phyloP scores from a whole-genome alignment of 805 yeast genomes.

The Komagataella ulmi region DNA sequence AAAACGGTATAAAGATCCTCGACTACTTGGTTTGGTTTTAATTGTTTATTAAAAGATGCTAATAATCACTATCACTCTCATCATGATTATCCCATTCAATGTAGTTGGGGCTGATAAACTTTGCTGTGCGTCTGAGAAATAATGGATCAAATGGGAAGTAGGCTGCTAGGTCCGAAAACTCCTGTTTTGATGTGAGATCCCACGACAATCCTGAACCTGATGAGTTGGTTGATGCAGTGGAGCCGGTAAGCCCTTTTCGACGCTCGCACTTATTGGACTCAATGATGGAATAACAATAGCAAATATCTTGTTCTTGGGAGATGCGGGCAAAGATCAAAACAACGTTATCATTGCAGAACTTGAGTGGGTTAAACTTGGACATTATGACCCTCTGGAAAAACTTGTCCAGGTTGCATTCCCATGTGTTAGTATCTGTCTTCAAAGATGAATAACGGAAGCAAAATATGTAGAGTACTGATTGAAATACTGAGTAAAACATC shows the following conservation, averaged over 20 bases:
- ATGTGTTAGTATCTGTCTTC: constrained; percentile 24
- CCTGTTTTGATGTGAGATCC: constrained; percentile 47
- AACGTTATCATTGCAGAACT: constrained; percentile 87
- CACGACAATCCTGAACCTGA: background rate
- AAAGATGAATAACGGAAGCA: constrained; percentile 71
- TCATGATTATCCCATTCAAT: constrained; percentile 80
- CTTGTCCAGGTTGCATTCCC: constrained; percentile 77
- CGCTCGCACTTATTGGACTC: constrained; percentile 77
- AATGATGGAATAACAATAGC: constrained; percentile 86
- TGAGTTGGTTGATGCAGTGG: constrained; percentile 2
- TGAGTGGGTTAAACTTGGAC: constrained; percentile 85
- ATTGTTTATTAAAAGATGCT: background rate
- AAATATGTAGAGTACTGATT: constrained; percentile 80
- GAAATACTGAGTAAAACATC: constrained; percentile 82
- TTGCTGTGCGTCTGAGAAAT: constrained; percentile 48
- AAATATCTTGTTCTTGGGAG: constrained; percentile 79
- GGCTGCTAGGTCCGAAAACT: constrained; percentile 81
- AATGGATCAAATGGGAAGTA: constrained; percentile 95
- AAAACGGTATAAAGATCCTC: background rate
- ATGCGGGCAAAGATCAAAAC: constrained; percentile 88
- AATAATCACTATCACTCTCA: constrained; percentile 19
- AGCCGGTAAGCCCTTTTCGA: constrained; percentile 29
- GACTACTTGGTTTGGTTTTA: background rate
- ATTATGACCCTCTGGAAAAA: constrained; percentile 78
- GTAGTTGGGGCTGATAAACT: constrained; percentile 38